Evolutionary conservation across 805 yeast species (phyloP), one percentile per base, ranked within the genome.

Genomic region (Starmera amethionina): DNA sequence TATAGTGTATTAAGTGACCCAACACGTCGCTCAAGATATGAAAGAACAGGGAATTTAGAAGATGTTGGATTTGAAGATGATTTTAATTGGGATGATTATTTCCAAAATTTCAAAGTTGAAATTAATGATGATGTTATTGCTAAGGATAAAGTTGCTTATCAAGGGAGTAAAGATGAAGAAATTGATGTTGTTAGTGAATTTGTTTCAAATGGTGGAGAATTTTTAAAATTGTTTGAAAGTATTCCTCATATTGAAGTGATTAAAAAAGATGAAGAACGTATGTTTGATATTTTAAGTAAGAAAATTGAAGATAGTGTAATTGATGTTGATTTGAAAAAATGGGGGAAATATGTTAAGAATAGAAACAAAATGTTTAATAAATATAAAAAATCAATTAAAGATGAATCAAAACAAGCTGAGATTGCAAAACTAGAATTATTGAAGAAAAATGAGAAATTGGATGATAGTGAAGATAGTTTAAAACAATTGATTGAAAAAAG

Each of bases 241-340:
- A 79, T 88, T 4, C 82, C 93, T 9, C 96, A 88, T 59, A 68
- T 83, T 39, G 88, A 82, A 45, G 68, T 80, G 35, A 62, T 62
- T 32, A 70, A 66, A 31, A 64, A 55, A 1, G 87, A 80, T 49
- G 94, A 84, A 50, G 60, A 59, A 29, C 68, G 96, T 32, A 67
- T 83, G 35, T 73, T 70, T 41, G 56, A 55, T 2, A 66, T 78
- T 1, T 72, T 86, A 27, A 62, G 68, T 29, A 63, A 63, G 12
- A 62, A 77, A 33, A 58, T 73, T 13, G 56, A 55, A 5, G 60
- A 61, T 1, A 61, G 64, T 3, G 62, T 60, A 22, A 22, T 22
- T 22, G 27, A 22, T 22, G 27, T 22, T 22, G 40, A 54, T 8
- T 60, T 64, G 14, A 58, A 63, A 37, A 63, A 73, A 44, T 83